phyloP scores from a whole-genome alignment of 2,329 filamentous ascomycete genomes.

The Arthrinium puccinioides region DNA sequence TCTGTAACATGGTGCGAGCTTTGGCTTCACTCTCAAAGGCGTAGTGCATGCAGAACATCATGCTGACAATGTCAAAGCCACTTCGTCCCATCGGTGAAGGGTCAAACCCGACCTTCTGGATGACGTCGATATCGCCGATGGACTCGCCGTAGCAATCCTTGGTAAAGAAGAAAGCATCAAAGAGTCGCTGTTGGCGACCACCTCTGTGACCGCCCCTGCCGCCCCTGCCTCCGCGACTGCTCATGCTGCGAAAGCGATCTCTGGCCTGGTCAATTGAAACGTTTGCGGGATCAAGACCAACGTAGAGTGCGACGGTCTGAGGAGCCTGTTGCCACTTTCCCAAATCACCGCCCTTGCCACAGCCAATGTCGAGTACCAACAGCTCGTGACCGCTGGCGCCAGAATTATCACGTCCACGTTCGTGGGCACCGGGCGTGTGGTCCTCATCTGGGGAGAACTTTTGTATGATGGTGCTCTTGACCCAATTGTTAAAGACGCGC shows the following conservation, averaged over 20 bases:
- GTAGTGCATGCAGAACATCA: slow-evolving; percentile 99
- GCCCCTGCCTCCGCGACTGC: slow-evolving; percentile 46
- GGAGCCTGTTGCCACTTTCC: slow-evolving; percentile 94
- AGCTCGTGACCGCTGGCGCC: slow-evolving; percentile 50
- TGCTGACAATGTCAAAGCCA: slow-evolving; percentile 92
- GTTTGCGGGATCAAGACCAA: slow-evolving; percentile 88
- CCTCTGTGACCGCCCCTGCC: slow-evolving; percentile 39
- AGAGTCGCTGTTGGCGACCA: slow-evolving; percentile 50
- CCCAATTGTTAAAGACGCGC: slow-evolving; percentile 95
- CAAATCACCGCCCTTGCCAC: slow-evolving; percentile 92
- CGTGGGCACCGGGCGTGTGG: slow-evolving; percentile 53
- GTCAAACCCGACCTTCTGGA: slow-evolving; percentile 84
- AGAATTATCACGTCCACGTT: slow-evolving; percentile 34
- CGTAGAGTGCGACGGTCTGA: slow-evolving; percentile 86
- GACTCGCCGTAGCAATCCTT: slow-evolving; percentile 90
- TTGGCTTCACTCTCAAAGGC: slow-evolving; percentile 91
- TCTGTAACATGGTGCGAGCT: slow-evolving; percentile 84
- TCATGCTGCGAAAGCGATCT: slow-evolving; percentile 74
- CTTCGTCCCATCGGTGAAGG: slow-evolving; percentile 63
- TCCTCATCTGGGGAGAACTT: slow-evolving; percentile 85
- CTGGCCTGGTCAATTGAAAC: slow-evolving; percentile 86
- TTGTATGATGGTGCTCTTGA: slow-evolving; percentile 95
- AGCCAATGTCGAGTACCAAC: slow-evolving; percentile 86
- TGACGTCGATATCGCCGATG: slow-evolving; percentile 72
- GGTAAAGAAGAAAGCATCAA: slow-evolving; percentile 79